Conservation (phyloP, 345 rosid genomes). For the Camelina sativa region DNA sequence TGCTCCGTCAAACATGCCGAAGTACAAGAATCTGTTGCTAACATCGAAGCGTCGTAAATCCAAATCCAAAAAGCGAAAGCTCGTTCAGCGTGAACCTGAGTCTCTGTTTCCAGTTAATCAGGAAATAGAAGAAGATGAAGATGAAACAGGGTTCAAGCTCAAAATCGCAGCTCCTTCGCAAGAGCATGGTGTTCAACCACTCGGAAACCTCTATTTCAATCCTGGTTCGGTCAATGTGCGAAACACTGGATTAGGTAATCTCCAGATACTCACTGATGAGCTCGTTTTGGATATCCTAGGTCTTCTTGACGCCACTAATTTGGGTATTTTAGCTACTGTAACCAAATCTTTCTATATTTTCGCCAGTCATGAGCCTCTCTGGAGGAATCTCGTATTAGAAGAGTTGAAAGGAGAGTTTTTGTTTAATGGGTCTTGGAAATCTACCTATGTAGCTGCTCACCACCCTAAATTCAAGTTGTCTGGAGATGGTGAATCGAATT, state of each 20-base stretch:
- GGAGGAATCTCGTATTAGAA: constrained; percentile 89
- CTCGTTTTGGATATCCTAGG: constrained; percentile 80
- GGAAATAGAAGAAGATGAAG: constrained; percentile 42
- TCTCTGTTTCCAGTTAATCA: background rate
- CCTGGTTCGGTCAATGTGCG: constrained; percentile 63
- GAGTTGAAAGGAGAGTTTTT: constrained; percentile 60
- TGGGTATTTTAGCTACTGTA: constrained; percentile 74
- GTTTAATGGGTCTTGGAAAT: constrained; percentile 75
- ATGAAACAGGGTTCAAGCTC: constrained; percentile 62
- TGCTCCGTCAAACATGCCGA: constrained; percentile 45
- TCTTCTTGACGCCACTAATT: constrained; percentile 55
- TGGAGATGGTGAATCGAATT: constrained; percentile 27
- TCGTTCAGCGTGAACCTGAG: constrained; percentile 13
- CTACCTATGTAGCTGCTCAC: constrained; percentile 60
- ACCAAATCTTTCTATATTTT: constrained; percentile 81
- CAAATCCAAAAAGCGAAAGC: constrained; percentile 43
- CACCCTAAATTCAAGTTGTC: constrained; percentile 48
- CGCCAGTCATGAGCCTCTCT: constrained; percentile 74
- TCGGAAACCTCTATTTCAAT: constrained; percentile 77
- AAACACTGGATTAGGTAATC: constrained; percentile 82
- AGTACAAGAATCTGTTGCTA: constrained; percentile 47
- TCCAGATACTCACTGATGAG: constrained; percentile 73
- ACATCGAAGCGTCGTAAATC: constrained; percentile 39
- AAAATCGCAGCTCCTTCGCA: constrained; percentile 60
- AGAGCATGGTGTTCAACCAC: constrained; percentile 79